Base-by-base conservation (phyloP, 73 alveolate genomes). In the Tetrahymena thermophila region DNA sequence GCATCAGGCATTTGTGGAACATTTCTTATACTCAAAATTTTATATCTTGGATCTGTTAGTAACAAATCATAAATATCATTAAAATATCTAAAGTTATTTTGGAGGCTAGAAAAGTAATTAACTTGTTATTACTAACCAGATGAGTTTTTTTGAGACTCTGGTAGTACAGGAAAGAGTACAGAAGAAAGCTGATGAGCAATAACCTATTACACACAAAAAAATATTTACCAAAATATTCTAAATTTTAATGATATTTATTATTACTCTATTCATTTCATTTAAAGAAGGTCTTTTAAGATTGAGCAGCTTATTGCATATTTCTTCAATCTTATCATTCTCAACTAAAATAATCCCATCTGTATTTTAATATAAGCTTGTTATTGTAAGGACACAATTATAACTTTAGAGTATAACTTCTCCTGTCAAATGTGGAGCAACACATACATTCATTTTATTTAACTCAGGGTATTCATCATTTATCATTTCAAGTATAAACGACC, bases 381-480 rank as follows among this genome's bases (percentile, higher is more conserved):
- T 85, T 11, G 96, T 94, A 35, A 94, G 38, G 14, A 85, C 57
- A 34, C 95, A 85, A 34, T 94, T 94, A 11, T 85, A 85, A 23
- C 95, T 85, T 56, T 94, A 42, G 23, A 94, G 43, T 37, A 94
- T 94, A 21, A 94, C 96, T 85, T 94, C 96, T n/a, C 96, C 96
- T 37, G 96, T 94, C 34, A 94, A 85, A 94, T 94, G 96, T 28
- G 96, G 96, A n/a, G 93, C 93, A 42, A 94, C 95, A 85, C 96
- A 94, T 10, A 94, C 93, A 43, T 94, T 94, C 43, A 94, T 85
- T 11, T 85, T 85, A 38, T 71, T 94, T 5, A 94, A 44, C 35
- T 94, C 96, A 35, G 96, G 96, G 19, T 94, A 94, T 40, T 94
- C 44, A 11, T 94, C 96, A 34, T 94, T 85, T 43, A 94, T 84